These are phyloP conservation scores for Tremella mesenterica DNA, from an alignment of 768 basidiomycete genomes.

Conservation along the genomic window DNA sequence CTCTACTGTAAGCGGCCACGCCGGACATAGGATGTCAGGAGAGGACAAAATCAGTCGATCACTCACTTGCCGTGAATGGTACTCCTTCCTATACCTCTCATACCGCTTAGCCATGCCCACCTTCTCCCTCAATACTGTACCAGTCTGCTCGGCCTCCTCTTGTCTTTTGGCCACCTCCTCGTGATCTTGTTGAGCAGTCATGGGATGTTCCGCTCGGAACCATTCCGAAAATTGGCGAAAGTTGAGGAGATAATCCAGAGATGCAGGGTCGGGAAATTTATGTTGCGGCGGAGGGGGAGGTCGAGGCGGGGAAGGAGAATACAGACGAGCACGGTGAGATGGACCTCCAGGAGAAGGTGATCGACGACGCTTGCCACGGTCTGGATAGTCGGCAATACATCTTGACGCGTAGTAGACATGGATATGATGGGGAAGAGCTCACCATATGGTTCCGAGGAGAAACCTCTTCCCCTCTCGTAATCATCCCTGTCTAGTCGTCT, in stretches of 20 bases:
- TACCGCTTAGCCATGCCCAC: constrained; percentile 51
- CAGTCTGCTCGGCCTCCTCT: constrained; percentile 17
- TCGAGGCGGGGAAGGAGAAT: constrained; percentile 21
- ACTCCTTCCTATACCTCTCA: constrained; percentile 92
- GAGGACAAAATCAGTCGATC: background rate
- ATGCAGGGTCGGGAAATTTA: constrained; percentile 30
- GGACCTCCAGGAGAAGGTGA: constrained; percentile 30
- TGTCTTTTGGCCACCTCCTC: constrained; percentile 24
- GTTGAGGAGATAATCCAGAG: constrained; percentile 19
- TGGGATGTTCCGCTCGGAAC: constrained; percentile 35
- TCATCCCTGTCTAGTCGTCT: constrained; percentile 12
- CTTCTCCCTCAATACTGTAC: constrained; percentile 15
- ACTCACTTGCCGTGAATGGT: constrained; percentile 76
- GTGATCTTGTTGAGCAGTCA: constrained; percentile 33
- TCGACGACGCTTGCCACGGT: constrained; percentile 30
- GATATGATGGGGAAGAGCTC: background rate
- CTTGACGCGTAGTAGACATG: background rate
- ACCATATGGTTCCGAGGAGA: constrained; percentile 33
- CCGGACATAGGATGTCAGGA: no score
- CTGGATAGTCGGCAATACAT: constrained; percentile 3
- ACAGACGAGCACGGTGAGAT: constrained; percentile 14
- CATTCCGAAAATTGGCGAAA: constrained; percentile 36
- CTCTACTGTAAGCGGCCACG: background rate
- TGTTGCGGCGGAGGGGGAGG: background rate
- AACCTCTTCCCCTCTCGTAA: constrained; percentile 15